Evolutionary conservation across 192 early-diverging fungal genomes (phyloP), one percentile per base, ranked within the genome.

Genomic region (Lunasporangiospora selenospora): DNA sequence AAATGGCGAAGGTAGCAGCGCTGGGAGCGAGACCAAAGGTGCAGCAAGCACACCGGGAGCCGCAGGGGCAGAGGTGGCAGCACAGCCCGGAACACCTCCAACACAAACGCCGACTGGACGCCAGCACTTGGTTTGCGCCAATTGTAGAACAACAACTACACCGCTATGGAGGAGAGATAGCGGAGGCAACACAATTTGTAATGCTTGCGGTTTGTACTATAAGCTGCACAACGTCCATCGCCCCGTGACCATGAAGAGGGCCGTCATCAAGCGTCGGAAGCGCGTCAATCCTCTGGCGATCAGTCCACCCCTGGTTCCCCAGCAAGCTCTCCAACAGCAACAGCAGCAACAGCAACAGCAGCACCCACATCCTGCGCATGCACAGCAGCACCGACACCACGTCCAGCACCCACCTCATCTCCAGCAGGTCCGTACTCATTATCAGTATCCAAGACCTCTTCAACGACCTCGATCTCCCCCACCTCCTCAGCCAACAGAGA

Each of bases 131-230:
- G 62, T 79, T 19, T 93, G 92, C 52, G 79, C 86, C 39, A 93
- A 93, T 53, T 93, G 92, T 52, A 76, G 83, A 29, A 93, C 92
- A 18, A 90, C 82, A 0, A 88, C 84, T 21, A 93, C 92, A 11
- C 92, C 92, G 15, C 80, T 93, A 30, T 93, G 92, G 92, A 80
- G 92, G 7, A 69, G 92, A 45, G 88, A 91, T 37, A 87, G 88
- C 34, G 67, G 77, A 23, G 89, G 88, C 47, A 84, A 89, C 59
- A 87, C 90, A 0, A 90, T 92, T 27, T 93, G 92, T 63, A 93
- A 93, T 58, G 92, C 92, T 8, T 93, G 92, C 57, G 96, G 96
- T 1, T 80, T 97, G 37, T 95, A 97, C 71, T 95, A 80, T 61
- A 92, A 91, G 62, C 84, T 95, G 33, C 92, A 97, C 79, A 87